Percentiles rank a stretch among this genome's conserved stretches.
phyloP scores from a whole-genome alignment of 192 early-diverging fungal species.

The Helicostylum pulchrum region DNA sequence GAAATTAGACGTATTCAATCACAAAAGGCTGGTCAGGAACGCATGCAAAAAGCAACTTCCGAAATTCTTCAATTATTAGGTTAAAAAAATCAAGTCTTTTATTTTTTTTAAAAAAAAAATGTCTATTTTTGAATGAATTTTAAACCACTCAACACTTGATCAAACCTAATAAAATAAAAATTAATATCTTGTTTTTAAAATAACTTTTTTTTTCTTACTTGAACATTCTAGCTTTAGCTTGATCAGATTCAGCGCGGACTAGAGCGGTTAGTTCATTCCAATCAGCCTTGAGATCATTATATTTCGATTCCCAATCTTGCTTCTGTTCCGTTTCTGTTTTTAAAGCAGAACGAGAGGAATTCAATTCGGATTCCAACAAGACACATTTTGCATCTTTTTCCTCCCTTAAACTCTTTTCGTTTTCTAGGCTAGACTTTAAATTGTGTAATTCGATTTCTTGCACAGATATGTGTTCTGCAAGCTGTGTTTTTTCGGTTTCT shows the following conservation, averaged over 20 bases:
- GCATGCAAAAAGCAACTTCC: conserved; percentile 17
- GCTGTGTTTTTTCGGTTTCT: neutral
- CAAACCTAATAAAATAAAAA: neutral
- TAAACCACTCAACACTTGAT: conserved; percentile 7
- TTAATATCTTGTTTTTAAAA: neutral
- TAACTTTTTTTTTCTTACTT: neutral
- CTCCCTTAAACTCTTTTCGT: conserved; percentile 9
- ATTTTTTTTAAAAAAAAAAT: neutral
- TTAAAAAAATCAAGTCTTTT: conserved; percentile 6
- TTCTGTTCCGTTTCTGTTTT: neutral
- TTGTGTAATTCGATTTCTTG: neutral
- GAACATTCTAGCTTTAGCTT: conserved; percentile 7
- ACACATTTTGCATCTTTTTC: neutral
- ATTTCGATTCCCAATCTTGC: conserved; percentile 3
- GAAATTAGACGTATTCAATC: conserved; percentile 7
- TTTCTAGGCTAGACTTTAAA: neutral
- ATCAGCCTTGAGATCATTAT: conserved; percentile 9
- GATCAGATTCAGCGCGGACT: conserved; percentile 3
- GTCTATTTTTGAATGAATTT: neutral
- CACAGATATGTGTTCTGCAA: neutral
- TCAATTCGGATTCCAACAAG: neutral
- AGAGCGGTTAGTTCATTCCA: conserved; percentile 13
- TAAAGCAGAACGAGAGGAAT: neutral
- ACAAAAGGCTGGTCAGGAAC: neutral
- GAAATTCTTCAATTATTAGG: conserved; percentile 6